Base-by-base conservation (phyloP, 116 monocot genomes). In the Papilionanthe hybrid region DNA sequence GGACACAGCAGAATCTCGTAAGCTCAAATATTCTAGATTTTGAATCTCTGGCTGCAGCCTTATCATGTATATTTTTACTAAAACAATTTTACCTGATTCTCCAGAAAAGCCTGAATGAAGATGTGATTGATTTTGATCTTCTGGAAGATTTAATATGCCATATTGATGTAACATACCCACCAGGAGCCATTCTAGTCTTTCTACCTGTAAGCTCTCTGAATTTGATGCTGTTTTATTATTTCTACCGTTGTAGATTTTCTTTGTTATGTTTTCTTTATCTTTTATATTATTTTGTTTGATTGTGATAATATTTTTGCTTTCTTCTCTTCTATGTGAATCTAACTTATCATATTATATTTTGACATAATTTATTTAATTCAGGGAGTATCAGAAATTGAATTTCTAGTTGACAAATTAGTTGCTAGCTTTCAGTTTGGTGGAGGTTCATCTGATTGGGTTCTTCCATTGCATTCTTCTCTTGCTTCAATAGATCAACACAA, bases 391-490 rank as follows among this genome's bases (percentile, higher is more conserved):
- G 98, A 98, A 87, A 98, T 98, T 91, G 85, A 94, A 48, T 66
- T 87, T 82, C 83, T 98, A 53, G 90, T 94, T 79, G 91, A 98
- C 83, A 89, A 79, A 85, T 83, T 98, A 83, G 81, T 87, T 67
- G 88, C 88, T 74, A 90, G 91, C 19, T 91, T 83, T 74, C 86
- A 84, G 55, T 98, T 98, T 85, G 81, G 91, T 75, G 94, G 98
- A 50, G 55, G 72, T 13, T 87, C 92, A 80, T 89, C 91, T 77
- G 89, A 98, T 55, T 98, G 98, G 98, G 66, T 98, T 84, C 86
- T 98, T 84, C 98, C 98, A 69, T 83, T 98, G 84, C 98, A 98
- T 90, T 98, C 98, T 71, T 89, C 90, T 42, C 93, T 98, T 75
- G 86, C 92, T 76, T 90, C 98, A 43, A 9, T 82, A 27, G 98